Percentiles rank a stretch among this genome's conserved stretches.
phyloP scores from a whole-genome alignment of 352 stramenopile genomes.

The Pythium rishiriense region DNA sequence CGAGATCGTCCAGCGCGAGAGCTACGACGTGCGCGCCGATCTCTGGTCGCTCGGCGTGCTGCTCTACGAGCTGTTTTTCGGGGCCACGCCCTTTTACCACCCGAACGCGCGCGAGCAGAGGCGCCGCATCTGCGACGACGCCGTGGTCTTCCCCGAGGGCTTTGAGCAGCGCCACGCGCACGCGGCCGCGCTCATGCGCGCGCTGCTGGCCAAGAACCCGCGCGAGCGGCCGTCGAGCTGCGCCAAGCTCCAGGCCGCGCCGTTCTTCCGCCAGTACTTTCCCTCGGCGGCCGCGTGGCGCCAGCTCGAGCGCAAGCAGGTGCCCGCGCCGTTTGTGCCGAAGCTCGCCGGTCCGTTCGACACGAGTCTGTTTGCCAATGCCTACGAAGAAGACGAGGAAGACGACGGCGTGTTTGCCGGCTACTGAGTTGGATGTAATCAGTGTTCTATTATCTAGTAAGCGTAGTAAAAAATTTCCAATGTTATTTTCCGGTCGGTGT shows the following conservation, averaged over 20 bases:
- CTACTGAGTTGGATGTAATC: slow-evolving; percentile 27
- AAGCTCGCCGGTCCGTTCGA: slow-evolving; percentile 59
- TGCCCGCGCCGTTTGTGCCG: slow-evolving; percentile 53
- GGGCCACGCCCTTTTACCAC: slow-evolving; percentile 86
- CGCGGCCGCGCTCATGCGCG: slow-evolving; percentile 47
- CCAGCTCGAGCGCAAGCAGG: slow-evolving; percentile 41
- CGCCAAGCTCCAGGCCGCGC: slow-evolving; percentile 36
- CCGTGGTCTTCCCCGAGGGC: slow-evolving; percentile 54
- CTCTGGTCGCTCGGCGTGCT: slow-evolving; percentile 81
- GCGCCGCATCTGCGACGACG: slow-evolving; percentile 59
- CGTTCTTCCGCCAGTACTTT: slow-evolving; percentile 57
- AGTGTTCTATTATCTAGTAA: slow-evolving; percentile 1
- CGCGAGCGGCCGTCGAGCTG: slow-evolving; percentile 43
- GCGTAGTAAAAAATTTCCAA: neutral
- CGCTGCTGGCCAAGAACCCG: slow-evolving; percentile 55
- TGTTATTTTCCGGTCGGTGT: too few species aligned
- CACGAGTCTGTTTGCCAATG: slow-evolving; percentile 63
- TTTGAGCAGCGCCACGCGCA: slow-evolving; percentile 41
- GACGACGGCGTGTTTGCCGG: slow-evolving; percentile 42
- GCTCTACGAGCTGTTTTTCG: slow-evolving; percentile 68
- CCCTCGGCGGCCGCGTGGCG: slow-evolving; percentile 42
- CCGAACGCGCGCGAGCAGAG: slow-evolving; percentile 68
- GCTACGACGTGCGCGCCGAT: slow-evolving; percentile 63
- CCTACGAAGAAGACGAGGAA: slow-evolving; percentile 38
- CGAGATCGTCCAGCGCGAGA: slow-evolving; percentile 57